Conservation (phyloP, 371 early-diverging fungal genomes). For the Cokeromyces recurvatus region DNA sequence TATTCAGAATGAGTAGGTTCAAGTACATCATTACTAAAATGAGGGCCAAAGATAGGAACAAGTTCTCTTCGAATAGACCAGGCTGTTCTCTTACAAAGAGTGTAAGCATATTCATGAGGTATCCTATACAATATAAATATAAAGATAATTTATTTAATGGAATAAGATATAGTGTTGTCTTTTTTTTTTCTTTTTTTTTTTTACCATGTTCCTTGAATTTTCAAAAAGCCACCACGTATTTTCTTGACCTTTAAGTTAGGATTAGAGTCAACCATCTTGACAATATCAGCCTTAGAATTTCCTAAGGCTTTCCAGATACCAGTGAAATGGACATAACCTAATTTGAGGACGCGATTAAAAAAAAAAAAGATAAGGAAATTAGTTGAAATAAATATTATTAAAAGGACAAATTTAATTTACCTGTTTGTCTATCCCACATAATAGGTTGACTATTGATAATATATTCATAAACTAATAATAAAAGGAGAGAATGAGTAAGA, state of each 20-base stretch:
- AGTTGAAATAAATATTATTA: no score
- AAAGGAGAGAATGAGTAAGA: neutral
- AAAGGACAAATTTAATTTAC: no score
- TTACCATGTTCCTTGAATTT: slow-evolving; percentile 71
- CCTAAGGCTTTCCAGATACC: slow-evolving; percentile 73
- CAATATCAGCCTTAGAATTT: slow-evolving; percentile 65
- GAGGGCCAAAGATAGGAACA: slow-evolving; percentile 57
- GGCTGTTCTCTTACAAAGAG: slow-evolving; percentile 52
- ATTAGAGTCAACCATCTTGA: slow-evolving; percentile 63
- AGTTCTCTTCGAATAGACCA: slow-evolving; percentile 58
- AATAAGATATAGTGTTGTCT: neutral
- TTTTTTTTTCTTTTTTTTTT: neutral
- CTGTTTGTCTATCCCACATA: slow-evolving; percentile 72
- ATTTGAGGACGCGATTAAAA: neutral
- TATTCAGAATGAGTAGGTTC: slow-evolving; percentile 49
- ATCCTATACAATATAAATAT: slow-evolving; percentile 31
- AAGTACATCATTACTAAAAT: slow-evolving; percentile 48
- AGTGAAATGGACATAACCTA: slow-evolving; percentile 66
- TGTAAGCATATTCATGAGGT: slow-evolving; percentile 54
- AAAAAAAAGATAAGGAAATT: neutral
- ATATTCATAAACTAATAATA: slow-evolving; percentile 57
- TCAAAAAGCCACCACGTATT: slow-evolving; percentile 66
- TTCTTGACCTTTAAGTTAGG: slow-evolving; percentile 59
- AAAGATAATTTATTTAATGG: no score
- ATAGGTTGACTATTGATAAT: slow-evolving; percentile 54